Percentiles rank a stretch among this genome's conserved stretches.
Conservation (phyloP, 108 stramenopile species). For the Aureococcus anophagefferens region DNA sequence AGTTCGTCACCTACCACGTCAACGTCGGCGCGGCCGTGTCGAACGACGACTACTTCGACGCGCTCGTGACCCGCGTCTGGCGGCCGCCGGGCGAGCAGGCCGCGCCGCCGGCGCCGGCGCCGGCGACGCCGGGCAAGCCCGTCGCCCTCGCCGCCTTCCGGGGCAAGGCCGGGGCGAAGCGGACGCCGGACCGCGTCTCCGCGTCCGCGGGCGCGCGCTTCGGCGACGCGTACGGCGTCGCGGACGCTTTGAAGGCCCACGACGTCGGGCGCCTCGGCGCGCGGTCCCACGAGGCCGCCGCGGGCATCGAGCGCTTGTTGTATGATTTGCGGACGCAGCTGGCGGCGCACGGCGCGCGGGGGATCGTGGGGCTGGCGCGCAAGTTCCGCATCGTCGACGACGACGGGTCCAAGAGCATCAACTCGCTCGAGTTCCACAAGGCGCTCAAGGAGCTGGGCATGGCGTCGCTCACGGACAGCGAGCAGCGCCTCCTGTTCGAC, state of each 20-base stretch:
- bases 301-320: slow-evolving; percentile 7
- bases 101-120: background rate
- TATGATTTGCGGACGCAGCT: slow-evolving; percentile 8
- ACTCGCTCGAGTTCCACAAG: slow-evolving; percentile 43
- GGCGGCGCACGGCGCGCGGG: slow-evolving; percentile 9
- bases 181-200: background rate
- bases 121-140: background rate
- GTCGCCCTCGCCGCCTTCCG: background rate
- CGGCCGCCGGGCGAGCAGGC: background rate
- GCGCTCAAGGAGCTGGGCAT: slow-evolving; percentile 40
- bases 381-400: slow-evolving; percentile 46
- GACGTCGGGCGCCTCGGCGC: background rate
- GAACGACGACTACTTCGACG: slow-evolving; percentile 19
- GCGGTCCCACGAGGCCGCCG: background rate
- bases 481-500: slow-evolving; percentile 39
- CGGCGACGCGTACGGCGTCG: background rate
- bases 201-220: background rate
- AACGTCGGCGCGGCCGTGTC: slow-evolving; percentile 6
- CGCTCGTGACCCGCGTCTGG: slow-evolving; percentile 9
- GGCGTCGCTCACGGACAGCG: slow-evolving; percentile 28
- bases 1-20: slow-evolving; percentile 16
- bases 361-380: slow-evolving; percentile 34
- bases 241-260: background rate
- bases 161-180: too few relatives aligned
- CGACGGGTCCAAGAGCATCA: slow-evolving; percentile 23